Evolutionary conservation across 2,329 filamentous ascomycete species (phyloP).

Genomic region (Blumeria hordei): DNA sequence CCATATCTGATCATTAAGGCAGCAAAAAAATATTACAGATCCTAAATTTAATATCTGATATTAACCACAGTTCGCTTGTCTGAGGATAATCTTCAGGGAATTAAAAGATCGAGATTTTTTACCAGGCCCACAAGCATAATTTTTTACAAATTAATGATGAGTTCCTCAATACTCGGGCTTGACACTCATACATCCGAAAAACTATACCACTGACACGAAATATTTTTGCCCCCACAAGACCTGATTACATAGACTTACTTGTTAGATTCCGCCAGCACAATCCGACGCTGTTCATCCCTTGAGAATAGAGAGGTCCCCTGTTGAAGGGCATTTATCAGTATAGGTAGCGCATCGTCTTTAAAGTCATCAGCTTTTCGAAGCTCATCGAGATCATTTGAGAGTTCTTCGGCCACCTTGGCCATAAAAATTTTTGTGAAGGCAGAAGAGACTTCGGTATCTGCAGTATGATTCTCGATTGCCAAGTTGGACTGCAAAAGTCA

Average conservation of each 20-base stretch:
- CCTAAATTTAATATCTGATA: too few species aligned
- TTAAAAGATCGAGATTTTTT: too few species aligned
- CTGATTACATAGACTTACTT: not conserved
- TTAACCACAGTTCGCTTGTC: too few species aligned
- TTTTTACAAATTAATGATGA: too few species aligned
- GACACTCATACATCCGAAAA: too few species aligned
- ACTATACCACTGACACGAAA: too few species aligned
- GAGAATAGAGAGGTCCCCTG: slow-evolving; percentile 41
- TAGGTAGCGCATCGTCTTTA: slow-evolving; percentile 34
- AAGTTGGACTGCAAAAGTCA: too few species aligned
- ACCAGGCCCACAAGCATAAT: too few species aligned
- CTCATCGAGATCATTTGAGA: slow-evolving; percentile 51
- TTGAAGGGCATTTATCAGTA: slow-evolving; percentile 42
- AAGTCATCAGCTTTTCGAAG: slow-evolving; percentile 48
- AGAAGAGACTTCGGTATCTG: slow-evolving; percentile 7
- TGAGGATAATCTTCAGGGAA: too few species aligned
- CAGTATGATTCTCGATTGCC: not conserved
- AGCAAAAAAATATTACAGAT: too few species aligned
- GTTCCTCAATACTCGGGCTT: too few species aligned
- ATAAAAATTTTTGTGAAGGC: slow-evolving; percentile 43
- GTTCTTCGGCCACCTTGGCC: slow-evolving; percentile 41
- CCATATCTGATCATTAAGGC: too few species aligned
- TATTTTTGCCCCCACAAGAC: not conserved
- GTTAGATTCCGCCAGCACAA: slow-evolving; percentile 6
- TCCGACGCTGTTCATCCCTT: slow-evolving; percentile 22